Percentiles rank a stretch among this genome's conserved stretches.
These are phyloP conservation scores for Microbotryum silenes-acaulis DNA, from an alignment of 1,284 basidiomycete species.

Conservation along the genomic window DNA sequence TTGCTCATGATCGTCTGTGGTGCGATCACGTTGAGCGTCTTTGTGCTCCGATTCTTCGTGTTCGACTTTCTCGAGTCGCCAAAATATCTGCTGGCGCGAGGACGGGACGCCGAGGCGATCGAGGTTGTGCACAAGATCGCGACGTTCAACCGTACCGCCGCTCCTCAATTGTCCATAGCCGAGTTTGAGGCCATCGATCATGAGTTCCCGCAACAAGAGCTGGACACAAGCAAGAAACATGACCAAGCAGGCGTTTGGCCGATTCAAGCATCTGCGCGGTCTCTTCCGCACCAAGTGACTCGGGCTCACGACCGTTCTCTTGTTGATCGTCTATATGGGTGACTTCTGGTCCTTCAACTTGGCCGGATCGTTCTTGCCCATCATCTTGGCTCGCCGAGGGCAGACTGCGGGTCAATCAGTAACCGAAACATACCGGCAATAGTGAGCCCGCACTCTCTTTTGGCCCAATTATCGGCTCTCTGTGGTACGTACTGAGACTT, in stretches of 20 bases:
- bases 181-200: slow-evolving; percentile 32
- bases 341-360: slow-evolving; percentile 39
- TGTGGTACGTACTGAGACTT: too few species aligned
- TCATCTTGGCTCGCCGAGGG: slow-evolving; percentile 36
- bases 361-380: slow-evolving; percentile 38
- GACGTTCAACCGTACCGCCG: slow-evolving; percentile 52
- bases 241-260: slow-evolving; percentile 36
- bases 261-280: slow-evolving; percentile 48
- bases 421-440: not conserved
- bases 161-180: slow-evolving; percentile 28
- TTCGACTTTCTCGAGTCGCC: slow-evolving; percentile 69
- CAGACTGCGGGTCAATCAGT: slow-evolving; percentile 15
- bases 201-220: slow-evolving; percentile 26
- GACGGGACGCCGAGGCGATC: slow-evolving; percentile 62
- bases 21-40: slow-evolving; percentile 40
- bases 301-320: slow-evolving; percentile 62
- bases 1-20: slow-evolving; percentile 50
- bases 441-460: slow-evolving; percentile 43
- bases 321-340: slow-evolving; percentile 54
- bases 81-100: slow-evolving; percentile 57
- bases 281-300: slow-evolving; percentile 59
- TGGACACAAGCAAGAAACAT: slow-evolving; percentile 47
- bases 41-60: slow-evolving; percentile 59
- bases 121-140: slow-evolving; percentile 61
- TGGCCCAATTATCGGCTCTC: too few species aligned